A percentile compares a stretch with the other conserved stretches of the same genome.
These are phyloP conservation scores for Leccinum ochraceum DNA, from an alignment of 768 basidiomycete genomes.

Conservation along the genomic window DNA sequence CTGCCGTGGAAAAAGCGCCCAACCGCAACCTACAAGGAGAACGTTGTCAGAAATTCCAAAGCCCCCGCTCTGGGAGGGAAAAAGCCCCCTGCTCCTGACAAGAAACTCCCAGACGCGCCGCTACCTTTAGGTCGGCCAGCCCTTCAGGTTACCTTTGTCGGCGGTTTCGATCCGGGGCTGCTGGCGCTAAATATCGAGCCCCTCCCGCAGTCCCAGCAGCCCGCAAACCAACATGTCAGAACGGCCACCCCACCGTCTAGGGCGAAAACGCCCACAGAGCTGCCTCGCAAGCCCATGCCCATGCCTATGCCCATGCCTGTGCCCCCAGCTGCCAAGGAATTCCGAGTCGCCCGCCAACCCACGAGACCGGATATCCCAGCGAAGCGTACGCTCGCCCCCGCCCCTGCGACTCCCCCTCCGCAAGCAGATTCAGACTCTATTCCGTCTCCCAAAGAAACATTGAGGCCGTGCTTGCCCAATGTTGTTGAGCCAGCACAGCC, in stretches of 20 bases:
- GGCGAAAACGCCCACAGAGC: background rate
- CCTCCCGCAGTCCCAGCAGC: constrained; percentile 6
- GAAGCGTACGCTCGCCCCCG: constrained; percentile 20
- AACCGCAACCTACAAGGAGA: background rate
- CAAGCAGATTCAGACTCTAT: constrained; percentile 38
- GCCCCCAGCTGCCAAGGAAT: constrained; percentile 25
- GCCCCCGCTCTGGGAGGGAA: constrained; percentile 34
- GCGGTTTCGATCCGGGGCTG: constrained; percentile 44
- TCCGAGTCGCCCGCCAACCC: constrained; percentile 24
- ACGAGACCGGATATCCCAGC: constrained; percentile 11
- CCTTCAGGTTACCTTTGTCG: constrained; percentile 39
- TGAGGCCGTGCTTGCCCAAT: constrained; percentile 8
- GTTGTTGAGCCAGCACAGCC: constrained; percentile 13
- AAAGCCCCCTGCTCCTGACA: constrained; percentile 7
- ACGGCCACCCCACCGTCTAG: background rate
- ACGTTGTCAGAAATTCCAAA: constrained; percentile 33
- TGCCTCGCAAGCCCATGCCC: constrained; percentile 19
- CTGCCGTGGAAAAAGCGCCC: constrained; percentile 25
- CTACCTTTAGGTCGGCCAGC: background rate
- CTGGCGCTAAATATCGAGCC: constrained; percentile 10
- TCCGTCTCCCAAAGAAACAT: constrained; percentile 12
- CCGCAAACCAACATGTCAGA: constrained; percentile 9
- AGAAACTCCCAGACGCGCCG: constrained; percentile 18
- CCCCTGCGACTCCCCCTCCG: constrained; percentile 19
- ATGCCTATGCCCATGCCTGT: constrained; percentile 36